Evolutionary conservation across 164 flowering plant species (phyloP).

Genomic region (Stephania cephalantha): DNA sequence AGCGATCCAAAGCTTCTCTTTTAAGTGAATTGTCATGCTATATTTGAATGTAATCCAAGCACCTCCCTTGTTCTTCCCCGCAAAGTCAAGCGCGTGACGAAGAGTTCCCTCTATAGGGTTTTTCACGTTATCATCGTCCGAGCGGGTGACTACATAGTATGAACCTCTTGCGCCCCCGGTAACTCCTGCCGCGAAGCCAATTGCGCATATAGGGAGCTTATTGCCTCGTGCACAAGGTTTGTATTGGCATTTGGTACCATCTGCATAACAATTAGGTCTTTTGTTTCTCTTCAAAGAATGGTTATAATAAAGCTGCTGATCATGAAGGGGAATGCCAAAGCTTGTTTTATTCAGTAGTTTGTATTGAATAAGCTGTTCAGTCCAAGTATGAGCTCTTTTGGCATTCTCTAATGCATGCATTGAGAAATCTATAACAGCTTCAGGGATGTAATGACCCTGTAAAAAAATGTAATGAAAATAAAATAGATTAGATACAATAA

Average conservation of each 20-base stretch:
- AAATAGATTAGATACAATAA: too few relatives aligned
- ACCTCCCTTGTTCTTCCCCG: slow-evolving; percentile 17
- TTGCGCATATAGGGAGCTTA: slow-evolving; percentile 16
- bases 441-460: slow-evolving; percentile 12
- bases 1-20: slow-evolving; percentile 18
- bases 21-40: slow-evolving; percentile 21
- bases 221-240: slow-evolving; percentile 23
- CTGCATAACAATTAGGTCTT: slow-evolving; percentile 2
- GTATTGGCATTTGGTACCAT: slow-evolving; percentile 31
- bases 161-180: slow-evolving; percentile 27
- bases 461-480: too few relatives aligned
- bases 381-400: slow-evolving; percentile 6
- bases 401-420: slow-evolving; percentile 10
- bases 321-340: background rate
- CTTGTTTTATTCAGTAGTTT: background rate
- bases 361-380: slow-evolving; percentile 10
- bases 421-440: slow-evolving; percentile 17
- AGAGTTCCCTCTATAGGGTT: slow-evolving; percentile 24
- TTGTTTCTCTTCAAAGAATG: too few relatives aligned
- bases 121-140: slow-evolving; percentile 10
- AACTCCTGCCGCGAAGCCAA: slow-evolving; percentile 27
- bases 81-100: slow-evolving; percentile 20
- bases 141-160: slow-evolving; percentile 11
- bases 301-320: background rate
- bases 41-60: slow-evolving; percentile 24